Evolutionary conservation across 148 eudicot species (phyloP).

Genomic region (Rhododendron ovatum): DNA sequence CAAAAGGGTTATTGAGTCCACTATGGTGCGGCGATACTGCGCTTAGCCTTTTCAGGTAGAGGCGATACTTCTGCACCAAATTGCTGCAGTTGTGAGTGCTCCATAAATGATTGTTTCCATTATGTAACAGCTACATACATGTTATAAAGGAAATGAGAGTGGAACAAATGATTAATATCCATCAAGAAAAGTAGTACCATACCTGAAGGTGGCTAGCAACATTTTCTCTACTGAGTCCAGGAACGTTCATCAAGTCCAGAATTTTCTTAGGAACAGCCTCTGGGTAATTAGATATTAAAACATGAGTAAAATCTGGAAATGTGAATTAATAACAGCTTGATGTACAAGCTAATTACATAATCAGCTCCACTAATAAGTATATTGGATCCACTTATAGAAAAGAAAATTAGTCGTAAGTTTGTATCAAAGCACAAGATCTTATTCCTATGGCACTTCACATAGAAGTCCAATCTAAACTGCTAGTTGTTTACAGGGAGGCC

Average conservation of each 20-base stretch:
- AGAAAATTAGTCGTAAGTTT: background rate
- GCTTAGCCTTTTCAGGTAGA: constrained; percentile 80
- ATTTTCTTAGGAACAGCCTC: constrained; percentile 27
- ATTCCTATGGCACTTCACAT: background rate
- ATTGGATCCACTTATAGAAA: background rate
- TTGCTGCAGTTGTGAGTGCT: constrained; percentile 3
- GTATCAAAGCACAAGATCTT: background rate
- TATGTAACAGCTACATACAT: background rate
- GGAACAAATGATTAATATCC: background rate
- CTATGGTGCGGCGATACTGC: constrained; percentile 69
- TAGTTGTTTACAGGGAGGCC: background rate
- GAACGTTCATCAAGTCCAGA: constrained; percentile 25
- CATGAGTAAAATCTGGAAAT: background rate
- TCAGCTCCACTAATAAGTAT: background rate
- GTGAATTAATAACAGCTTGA: background rate
- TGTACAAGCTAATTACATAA: background rate
- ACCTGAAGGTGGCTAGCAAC: constrained; percentile 28
- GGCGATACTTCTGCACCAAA: constrained; percentile 73
- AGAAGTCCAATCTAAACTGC: background rate
- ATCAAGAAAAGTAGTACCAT: background rate
- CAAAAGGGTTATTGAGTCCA: constrained; percentile 56
- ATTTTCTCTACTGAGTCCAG: constrained; percentile 21
- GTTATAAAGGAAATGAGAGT: background rate
- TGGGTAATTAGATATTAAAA: constrained; percentile 1
- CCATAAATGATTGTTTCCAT: background rate